Percentiles rank a stretch among this genome's conserved stretches.
Evolutionary conservation across 768 basidiomycete species (phyloP).

Genomic region (Multifurca ochricompacta): DNA sequence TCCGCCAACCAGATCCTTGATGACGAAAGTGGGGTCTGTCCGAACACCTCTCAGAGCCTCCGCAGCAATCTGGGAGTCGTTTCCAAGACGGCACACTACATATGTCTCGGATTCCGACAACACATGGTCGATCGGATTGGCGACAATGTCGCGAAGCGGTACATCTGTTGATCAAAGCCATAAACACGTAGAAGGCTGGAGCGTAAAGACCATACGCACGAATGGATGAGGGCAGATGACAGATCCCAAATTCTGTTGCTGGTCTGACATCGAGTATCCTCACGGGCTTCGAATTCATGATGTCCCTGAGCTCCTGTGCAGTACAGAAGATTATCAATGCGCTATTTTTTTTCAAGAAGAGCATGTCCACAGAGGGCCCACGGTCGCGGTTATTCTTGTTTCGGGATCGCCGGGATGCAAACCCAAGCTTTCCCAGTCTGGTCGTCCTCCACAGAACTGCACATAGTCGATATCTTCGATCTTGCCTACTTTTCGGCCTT

Average conservation of each 20-base stretch:
- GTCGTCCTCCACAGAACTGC: constrained; percentile 75
- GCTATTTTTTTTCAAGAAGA: background rate
- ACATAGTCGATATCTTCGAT: constrained; percentile 69
- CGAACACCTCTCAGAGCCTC: constrained; percentile 42
- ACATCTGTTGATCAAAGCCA: constrained; percentile 52
- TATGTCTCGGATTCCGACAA: constrained; percentile 28
- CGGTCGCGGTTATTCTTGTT: constrained; percentile 28
- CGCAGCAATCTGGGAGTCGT: constrained; percentile 88
- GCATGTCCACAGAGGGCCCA: constrained; percentile 15
- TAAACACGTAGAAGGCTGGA: constrained; percentile 1
- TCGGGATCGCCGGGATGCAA: constrained; percentile 25
- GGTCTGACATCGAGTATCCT: constrained; percentile 75
- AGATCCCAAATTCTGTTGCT: constrained; percentile 77
- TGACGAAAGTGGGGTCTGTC: constrained; percentile 24
- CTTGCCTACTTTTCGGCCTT: constrained; percentile 35
- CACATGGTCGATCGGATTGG: constrained; percentile 40
- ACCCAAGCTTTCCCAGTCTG: constrained; percentile 59
- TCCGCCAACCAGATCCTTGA: constrained; percentile 76
- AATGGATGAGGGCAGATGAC: constrained; percentile 61
- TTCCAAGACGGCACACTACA: constrained; percentile 81
- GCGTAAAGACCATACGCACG: constrained; percentile 42
- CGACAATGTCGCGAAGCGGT: constrained; percentile 57
- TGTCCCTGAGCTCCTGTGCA: constrained; percentile 34
- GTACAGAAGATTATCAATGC: background rate
- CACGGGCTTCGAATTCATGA: constrained; percentile 34